phyloP scores from a whole-genome alignment of 2,329 filamentous ascomycete species.

The Fusarium hostae region DNA sequence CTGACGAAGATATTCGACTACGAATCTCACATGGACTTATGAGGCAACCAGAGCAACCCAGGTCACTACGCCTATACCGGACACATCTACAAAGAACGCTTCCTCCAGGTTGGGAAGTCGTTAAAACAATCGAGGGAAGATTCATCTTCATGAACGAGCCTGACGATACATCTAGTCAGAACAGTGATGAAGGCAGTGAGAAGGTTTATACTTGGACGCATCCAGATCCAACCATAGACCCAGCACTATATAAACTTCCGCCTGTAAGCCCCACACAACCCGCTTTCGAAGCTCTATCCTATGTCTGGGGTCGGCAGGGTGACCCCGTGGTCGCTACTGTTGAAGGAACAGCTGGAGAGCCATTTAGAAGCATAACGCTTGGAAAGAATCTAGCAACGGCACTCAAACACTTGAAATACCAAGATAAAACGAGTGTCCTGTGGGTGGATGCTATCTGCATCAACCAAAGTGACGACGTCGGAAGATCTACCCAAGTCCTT shows the following conservation, averaged over 20 bases:
- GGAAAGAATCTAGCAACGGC: background rate
- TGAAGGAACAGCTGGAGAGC: accelerated
- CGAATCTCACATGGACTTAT: background rate
- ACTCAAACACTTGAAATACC: background rate
- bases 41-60: background rate
- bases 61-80: accelerated
- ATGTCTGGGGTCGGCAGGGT: background rate
- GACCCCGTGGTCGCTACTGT: background rate
- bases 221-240: background rate
- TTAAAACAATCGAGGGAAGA: background rate
- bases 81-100: background rate
- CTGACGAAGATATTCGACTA: background rate
- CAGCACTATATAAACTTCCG: background rate
- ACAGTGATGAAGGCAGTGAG: background rate
- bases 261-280: background rate
- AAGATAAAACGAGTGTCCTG: background rate
- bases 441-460: background rate
- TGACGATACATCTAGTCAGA: background rate
- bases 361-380: background rate
- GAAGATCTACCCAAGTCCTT: background rate
- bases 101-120: background rate
- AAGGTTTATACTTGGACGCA: background rate
- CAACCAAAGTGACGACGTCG: background rate
- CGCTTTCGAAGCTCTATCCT: background rate
- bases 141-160: background rate